Percentiles rank a stretch among this genome's conserved stretches.
phyloP scores from a whole-genome alignment of 2,329 filamentous ascomycete species.

The Fusarium verrucosum region DNA sequence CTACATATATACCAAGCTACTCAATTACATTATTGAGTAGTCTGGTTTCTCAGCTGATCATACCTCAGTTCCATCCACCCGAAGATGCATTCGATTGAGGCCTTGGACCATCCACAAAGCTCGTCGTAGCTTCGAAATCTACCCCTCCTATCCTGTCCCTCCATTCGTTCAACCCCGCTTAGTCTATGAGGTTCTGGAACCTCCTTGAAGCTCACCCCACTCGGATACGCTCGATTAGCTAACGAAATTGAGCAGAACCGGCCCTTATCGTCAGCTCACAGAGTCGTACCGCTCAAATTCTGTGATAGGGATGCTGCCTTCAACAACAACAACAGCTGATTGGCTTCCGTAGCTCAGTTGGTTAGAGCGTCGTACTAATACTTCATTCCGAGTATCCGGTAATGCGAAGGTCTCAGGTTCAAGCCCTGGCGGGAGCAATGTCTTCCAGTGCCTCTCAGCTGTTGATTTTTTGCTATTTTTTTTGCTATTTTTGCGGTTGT shows the following conservation, averaged over 20 bases:
- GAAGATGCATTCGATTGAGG: neutral
- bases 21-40: conserved; percentile 8
- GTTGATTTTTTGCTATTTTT: neutral
- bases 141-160: conserved; percentile 20
- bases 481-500: conserved; percentile 5
- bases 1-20: neutral
- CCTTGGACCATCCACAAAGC: neutral
- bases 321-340: conserved; percentile 29
- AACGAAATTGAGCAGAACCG: neutral
- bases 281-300: no score
- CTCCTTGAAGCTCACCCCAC: conserved; percentile 9
- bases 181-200: conserved; percentile 12
- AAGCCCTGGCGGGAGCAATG: conserved; percentile 44
- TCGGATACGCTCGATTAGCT: neutral
- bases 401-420: conserved; percentile 45
- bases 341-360: conserved; percentile 46
- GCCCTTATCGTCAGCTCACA: neutral
- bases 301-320: fast-evolving
- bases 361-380: conserved; percentile 47
- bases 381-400: conserved; percentile 33
- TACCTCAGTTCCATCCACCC: neutral
- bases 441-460: conserved; percentile 29
- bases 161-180: conserved; percentile 21
- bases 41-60: neutral
- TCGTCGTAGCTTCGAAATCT: conserved; percentile 16